A percentile compares a stretch with the other conserved stretches of the same genome.
Conservation (phyloP, 257 asterid genomes). For the Voacanga thouarsii region DNA sequence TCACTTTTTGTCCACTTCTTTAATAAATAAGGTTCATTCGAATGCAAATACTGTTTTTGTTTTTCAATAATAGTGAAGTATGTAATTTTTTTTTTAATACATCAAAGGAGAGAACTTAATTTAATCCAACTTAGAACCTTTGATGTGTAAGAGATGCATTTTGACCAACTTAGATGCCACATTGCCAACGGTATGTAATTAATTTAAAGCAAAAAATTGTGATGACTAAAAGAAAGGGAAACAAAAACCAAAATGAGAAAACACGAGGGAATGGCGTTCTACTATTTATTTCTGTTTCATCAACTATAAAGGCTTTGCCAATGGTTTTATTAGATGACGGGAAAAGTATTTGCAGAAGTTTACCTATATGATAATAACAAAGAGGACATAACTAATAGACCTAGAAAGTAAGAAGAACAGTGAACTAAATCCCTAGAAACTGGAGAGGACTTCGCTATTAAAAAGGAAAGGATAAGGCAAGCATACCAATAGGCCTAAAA, state of each 20-base stretch:
- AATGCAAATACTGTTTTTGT: not conserved
- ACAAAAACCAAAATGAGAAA: not conserved
- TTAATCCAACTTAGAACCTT: too few species aligned
- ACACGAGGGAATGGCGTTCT: not conserved
- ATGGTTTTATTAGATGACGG: not conserved
- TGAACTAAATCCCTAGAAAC: constrained; percentile 31
- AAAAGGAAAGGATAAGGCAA: constrained; percentile 90
- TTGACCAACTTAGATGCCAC: too few species aligned
- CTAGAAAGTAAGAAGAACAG: not conserved
- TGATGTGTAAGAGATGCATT: too few species aligned
- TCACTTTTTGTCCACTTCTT: too few species aligned
- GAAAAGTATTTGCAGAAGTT: not conserved
- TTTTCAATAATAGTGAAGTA: too few species aligned
- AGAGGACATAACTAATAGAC: not conserved
- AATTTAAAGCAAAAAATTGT: too few species aligned
- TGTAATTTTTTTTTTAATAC: too few species aligned
- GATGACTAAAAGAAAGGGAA: not conserved
- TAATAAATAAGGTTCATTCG: not conserved
- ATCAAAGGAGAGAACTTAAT: too few species aligned
- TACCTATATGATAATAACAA: not conserved
- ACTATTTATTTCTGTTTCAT: not conserved
- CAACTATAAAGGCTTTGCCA: not conserved
- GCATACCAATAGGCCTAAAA: constrained; percentile 73
- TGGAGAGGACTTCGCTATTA: constrained; percentile 43
- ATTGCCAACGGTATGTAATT: too few species aligned